Evolutionary conservation across 495 filamentous ascomycete genomes (phyloP), one percentile per base, ranked within the genome.

Genomic region (Gamarada debralockiae): DNA sequence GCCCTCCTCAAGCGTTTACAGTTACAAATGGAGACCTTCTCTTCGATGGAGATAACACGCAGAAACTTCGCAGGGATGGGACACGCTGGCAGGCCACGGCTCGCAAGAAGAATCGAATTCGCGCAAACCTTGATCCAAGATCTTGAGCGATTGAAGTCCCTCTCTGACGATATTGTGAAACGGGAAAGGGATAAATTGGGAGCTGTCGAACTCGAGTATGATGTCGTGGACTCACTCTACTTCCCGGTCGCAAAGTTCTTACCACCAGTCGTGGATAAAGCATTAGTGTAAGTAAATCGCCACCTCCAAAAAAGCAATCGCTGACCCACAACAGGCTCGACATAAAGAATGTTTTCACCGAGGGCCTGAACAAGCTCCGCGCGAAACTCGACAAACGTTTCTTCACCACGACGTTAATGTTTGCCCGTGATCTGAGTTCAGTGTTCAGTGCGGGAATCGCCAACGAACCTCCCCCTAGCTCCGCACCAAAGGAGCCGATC

Each of bases 51-150:
- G 69, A 86, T 99, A 58, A 95, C 91, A 1, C 78, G 93, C 25
- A 82, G 95, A 50, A 89, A 97, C 62, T 99, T 93, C 70, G 84
- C 86, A 6, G 85, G 86, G 18, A 92, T 96, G 89, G 93, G 93
- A 29, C 85, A 84, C 21, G 81, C 82, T 41, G 93, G 93, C 23
- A 80, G 84, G 55, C 80, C 85, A 27, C 82, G 89, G 50, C 74
- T 99, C 20, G 73, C 83, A 48, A 78, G 89, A 42, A 83, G 93
- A 41, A 89, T 95, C 59, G 90, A 96, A 49, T 97, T 97, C 67
- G 89, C 87, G 12, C 77, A 87, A 51, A 73, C 71, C 29, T 75
- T 97, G 34, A 75, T 88, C 53, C 70, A 79, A 18, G 89, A 97
- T 64, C 77, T 97, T 31, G 84, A 85, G 50, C 78, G 81, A 53